Evolutionary conservation across 164 flowering plant genomes (phyloP).

Genomic region (Berberis thunbergii): DNA sequence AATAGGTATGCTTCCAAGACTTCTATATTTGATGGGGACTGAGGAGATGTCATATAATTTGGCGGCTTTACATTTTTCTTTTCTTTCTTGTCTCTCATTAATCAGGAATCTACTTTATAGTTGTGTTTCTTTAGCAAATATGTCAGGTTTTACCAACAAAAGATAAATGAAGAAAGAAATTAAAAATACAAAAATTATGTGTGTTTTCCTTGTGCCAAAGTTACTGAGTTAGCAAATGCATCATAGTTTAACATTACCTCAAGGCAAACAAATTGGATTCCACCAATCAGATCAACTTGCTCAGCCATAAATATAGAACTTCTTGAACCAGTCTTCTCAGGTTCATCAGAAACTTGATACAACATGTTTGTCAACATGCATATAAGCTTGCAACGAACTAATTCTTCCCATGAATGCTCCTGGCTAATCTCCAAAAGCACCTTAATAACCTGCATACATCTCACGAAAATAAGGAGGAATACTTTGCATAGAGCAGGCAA

Average conservation of each 20-base stretch:
- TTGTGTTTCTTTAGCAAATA: no score
- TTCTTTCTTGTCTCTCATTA: no score
- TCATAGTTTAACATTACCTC: constrained; percentile 45
- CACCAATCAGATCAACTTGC: constrained; percentile 85
- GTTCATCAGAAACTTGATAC: constrained; percentile 51
- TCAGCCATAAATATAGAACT: constrained; percentile 47
- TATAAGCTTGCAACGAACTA: constrained; percentile 80
- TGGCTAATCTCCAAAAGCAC: constrained; percentile 65
- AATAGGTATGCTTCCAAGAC: no score
- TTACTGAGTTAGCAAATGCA: no score
- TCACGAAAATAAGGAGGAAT: not conserved
- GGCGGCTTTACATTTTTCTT: no score
- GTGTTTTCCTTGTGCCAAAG: no score
- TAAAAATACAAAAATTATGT: no score
- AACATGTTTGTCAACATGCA: constrained; percentile 89
- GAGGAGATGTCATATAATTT: no score
- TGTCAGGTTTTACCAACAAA: no score
- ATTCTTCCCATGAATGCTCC: constrained; percentile 86
- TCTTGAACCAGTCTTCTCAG: constrained; percentile 24
- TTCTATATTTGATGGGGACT: no score
- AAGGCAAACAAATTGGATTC: constrained; percentile 71
- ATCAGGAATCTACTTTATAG: no score
- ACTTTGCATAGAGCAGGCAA: not conserved
- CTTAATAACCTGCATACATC: constrained; percentile 63
- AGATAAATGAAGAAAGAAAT: no score